A percentile compares a stretch with the other conserved stretches of the same genome.
Evolutionary conservation across 305 asterid genomes (phyloP).

Genomic region (Withania somnifera): DNA sequence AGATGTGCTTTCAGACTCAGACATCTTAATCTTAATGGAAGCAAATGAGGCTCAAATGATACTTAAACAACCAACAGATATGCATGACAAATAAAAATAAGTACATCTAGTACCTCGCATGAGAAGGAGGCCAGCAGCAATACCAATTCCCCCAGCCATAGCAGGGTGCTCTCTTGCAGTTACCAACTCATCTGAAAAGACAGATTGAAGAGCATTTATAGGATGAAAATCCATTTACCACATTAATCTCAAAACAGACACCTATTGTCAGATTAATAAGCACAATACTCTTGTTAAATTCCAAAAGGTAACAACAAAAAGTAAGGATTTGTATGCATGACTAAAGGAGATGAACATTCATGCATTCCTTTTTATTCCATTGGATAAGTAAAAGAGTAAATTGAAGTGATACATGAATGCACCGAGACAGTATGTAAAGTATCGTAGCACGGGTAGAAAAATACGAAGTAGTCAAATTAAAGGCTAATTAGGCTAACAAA

Average conservation of each 20-base stretch:
- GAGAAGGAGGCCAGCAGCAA: constrained; percentile 49
- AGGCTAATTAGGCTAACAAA: neutral
- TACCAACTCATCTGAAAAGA: constrained; percentile 42
- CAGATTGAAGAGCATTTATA: constrained; percentile 1
- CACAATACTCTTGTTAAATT: neutral
- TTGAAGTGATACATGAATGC: neutral
- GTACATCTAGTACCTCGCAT: constrained; percentile 43
- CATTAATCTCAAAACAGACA: neutral
- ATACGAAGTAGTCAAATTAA: neutral
- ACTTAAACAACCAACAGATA: no score
- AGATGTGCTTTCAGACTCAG: no score
- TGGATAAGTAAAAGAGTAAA: neutral
- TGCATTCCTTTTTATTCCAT: neutral
- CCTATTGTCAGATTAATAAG: neutral
- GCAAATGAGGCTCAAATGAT: no score
- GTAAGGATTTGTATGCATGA: neutral
- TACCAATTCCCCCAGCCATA: constrained; percentile 60
- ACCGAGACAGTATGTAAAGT: neutral
- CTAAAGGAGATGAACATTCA: neutral
- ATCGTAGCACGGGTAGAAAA: neutral
- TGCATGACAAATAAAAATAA: neutral
- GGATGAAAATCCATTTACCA: neutral
- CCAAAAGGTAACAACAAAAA: neutral
- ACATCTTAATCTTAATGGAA: no score
- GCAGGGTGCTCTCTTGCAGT: constrained; percentile 53